Conservation (phyloP, 208 protist genomes). For the Leishmania aethiopica region DNA sequence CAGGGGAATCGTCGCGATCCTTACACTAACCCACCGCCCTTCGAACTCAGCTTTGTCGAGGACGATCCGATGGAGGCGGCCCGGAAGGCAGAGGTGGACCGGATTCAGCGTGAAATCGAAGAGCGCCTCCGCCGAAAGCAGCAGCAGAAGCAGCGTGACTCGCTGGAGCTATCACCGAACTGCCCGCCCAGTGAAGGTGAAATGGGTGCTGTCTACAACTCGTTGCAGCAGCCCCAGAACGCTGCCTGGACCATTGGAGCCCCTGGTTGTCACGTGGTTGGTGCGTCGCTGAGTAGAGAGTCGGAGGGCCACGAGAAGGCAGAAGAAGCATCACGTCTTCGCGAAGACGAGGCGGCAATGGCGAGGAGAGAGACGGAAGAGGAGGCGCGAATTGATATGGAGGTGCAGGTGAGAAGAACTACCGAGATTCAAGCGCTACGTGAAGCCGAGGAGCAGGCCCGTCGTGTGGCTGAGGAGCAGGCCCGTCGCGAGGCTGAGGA, state of each 20-base stretch:
- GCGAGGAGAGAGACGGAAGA: constrained; percentile 20
- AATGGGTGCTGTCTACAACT: too few species aligned
- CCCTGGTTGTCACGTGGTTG: too few species aligned
- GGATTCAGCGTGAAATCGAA: constrained; percentile 57
- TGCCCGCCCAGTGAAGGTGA: neutral
- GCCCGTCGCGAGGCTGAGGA: constrained; percentile 37
- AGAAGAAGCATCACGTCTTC: neutral
- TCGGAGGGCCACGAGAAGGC: too few species aligned
- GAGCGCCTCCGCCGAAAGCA: constrained; percentile 46
- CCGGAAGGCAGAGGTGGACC: constrained; percentile 38
- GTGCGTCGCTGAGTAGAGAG: neutral
- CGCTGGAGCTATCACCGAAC: constrained; percentile 60
- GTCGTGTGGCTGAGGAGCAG: constrained; percentile 26
- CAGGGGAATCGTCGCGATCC: constrained; percentile 10
- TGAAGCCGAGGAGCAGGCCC: constrained; percentile 25
- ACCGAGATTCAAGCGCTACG: constrained; percentile 7
- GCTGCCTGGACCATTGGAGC: neutral
- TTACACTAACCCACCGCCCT: constrained; percentile 30
- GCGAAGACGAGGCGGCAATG: neutral
- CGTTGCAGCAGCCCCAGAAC: neutral
- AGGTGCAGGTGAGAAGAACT: neutral
- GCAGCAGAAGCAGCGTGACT: constrained; percentile 31
- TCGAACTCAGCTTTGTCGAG: constrained; percentile 51
- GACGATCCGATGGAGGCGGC: constrained; percentile 25
- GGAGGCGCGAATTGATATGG: neutral